Conservation (phyloP, 441 rosid genomes). For the Cnidoscolus chayamansa region DNA sequence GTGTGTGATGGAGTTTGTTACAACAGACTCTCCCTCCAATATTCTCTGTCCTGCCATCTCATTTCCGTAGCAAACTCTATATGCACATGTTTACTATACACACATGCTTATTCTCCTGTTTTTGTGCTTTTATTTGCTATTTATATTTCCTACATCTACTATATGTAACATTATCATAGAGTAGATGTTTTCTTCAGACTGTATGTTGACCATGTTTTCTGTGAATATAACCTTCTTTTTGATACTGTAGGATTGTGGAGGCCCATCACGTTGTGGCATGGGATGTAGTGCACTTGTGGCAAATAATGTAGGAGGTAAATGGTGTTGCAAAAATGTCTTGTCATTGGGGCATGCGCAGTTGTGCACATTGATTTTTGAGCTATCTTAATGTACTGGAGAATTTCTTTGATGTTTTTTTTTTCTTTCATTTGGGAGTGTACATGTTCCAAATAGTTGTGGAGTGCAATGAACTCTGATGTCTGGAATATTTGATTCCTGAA, state of each 20-base stretch:
- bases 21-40: too few relatives aligned
- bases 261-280: slow-evolving; percentile 72
- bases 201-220: background rate
- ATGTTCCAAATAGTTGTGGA: background rate
- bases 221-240: slow-evolving; percentile 17
- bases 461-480: background rate
- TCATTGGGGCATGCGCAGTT: slow-evolving; percentile 6
- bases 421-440: slow-evolving; percentile 2
- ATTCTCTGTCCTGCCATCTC: too few relatives aligned
- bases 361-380: slow-evolving; percentile 9
- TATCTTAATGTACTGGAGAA: slow-evolving; percentile 12
- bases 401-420: slow-evolving; percentile 2
- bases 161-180: background rate
- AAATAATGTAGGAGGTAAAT: slow-evolving; percentile 53
- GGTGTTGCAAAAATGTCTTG: slow-evolving; percentile 12
- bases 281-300: slow-evolving; percentile 76
- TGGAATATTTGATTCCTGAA: background rate
- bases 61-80: too few relatives aligned
- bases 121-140: too few relatives aligned
- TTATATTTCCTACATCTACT: too few relatives aligned
- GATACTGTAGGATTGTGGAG: slow-evolving; percentile 69
- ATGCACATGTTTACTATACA: too few relatives aligned
- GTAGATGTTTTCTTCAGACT: background rate
- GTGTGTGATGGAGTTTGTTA: too few relatives aligned
- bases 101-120: too few relatives aligned